Base-by-base conservation (phyloP, 1,139 yeast genomes). In the Sugiyamaella xylanicola region DNA sequence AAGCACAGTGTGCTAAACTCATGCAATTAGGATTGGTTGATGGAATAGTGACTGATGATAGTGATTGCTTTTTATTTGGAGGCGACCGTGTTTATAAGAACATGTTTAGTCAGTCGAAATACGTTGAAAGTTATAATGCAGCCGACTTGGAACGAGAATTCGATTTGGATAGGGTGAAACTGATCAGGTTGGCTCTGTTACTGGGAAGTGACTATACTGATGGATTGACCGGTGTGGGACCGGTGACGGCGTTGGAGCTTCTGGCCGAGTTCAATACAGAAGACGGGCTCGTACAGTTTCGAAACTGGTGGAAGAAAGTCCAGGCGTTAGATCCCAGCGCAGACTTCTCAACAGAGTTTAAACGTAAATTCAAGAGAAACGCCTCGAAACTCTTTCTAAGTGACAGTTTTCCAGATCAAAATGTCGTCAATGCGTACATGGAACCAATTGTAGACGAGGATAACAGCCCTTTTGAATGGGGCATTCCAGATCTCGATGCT, bases 1-100 rank as follows among this genome's bases (percentile, higher is more conserved):
- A 93, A 74, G 97, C 98, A 0, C 99, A 93, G 67, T 93, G 99
- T 72, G 97, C 97, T 0, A 89, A 85, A 62, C 73, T 93, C 9
- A 72, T 82, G 50, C 71, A 72, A 22, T 70, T 90, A 16, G 82
- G 81, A 0, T 76, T 93, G 21, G 97, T 93, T 1, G 99, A 95
- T 70, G 99, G 99, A 0, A 87, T 93, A 19, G 86, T 95, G 17
- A 95, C 99, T 0, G 99, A 95, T 70, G 99, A 95, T 75, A 89
- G 97, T 63, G 99, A 95, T 79, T 91, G 96, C 53, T 93, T 95
- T 65, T 72, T 95, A 45, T 95, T 95, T 75, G 99, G 98, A 0
- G 97, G 97, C 0, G 84, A 84, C 55, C 78, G 77, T 46, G 82
- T 95, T 1, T 93, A 92, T 72, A 87, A 91, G 65, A 93, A 95